Evolutionary conservation across 495 filamentous ascomycete genomes (phyloP), one percentile per base, ranked within the genome.

Genomic region (Bombardia bombarda): DNA sequence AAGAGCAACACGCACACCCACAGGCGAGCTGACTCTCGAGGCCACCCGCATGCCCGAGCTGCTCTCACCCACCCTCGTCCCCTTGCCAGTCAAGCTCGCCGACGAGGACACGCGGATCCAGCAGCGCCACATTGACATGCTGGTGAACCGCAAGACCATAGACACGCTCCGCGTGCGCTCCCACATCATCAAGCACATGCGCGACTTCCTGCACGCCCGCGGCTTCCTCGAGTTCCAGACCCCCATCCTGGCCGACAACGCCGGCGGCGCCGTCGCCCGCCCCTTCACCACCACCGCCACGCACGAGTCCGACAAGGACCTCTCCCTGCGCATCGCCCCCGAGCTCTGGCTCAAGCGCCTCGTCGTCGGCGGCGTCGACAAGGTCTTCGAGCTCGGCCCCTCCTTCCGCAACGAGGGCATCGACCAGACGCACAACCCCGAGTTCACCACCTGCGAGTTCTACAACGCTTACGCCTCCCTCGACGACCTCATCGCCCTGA

Each of bases 361-460:
- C 36, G 83, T 97, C 19, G 89, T 97, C 14, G 92, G 92, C 57
- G 92, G 92, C 35, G 70, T 96, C 4, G 84, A 95, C 64, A 76
- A 82, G 51, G 90, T 97, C 8, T 97, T 92, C 63, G 92, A 99
- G 56, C 75, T 97, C 39, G 92, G 93, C 16, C 78, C 84, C 2
- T 82, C 87, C 47, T 95, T 97, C 75, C 73, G 92, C 45, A 99
- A 97, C 53, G 92, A 99, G 62, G 89, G 87, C 41, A 86, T 93
- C 55, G 92, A 99, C 67, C 71, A 93, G 40, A 96, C 92, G 12
- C 93, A 99, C 73, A 99, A 99, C 69, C 89, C 92, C 5, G 92
- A 98, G 61, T 98, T 96, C 66, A 89, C 84, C 19, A 96, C 83
- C 25, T 96, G 90, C 70, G 92, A 98, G 66, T 96, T 95, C 72